Evolutionary conservation across 371 early-diverging fungal species (phyloP).

Genomic region (Saksenaea oblongispora): DNA sequence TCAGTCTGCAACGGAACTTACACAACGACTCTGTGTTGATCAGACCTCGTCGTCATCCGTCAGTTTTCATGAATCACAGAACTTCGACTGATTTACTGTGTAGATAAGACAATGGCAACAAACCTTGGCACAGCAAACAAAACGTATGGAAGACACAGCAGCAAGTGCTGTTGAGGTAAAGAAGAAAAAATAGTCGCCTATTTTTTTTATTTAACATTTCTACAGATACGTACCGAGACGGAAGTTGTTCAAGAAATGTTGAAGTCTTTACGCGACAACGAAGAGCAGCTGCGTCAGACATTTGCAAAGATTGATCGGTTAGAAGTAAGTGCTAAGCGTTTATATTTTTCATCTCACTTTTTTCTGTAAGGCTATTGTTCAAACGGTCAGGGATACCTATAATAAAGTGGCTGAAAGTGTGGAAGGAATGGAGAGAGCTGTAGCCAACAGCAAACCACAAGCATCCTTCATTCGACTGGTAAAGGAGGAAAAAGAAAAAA

Average conservation of each 20-base stretch:
- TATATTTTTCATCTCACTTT: not conserved
- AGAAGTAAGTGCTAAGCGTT: constrained; percentile 23
- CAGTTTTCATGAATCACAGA: not conserved
- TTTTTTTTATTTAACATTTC: no score
- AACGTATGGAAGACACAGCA: constrained; percentile 25
- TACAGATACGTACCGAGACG: constrained; percentile 26
- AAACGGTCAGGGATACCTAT: constrained; percentile 36
- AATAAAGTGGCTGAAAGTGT: constrained; percentile 38
- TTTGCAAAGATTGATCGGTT: constrained; percentile 44
- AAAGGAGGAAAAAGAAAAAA: no score
- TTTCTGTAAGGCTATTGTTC: constrained; percentile 18
- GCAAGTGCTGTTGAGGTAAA: constrained; percentile 23
- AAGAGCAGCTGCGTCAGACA: constrained; percentile 18
- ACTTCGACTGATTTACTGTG: not conserved
- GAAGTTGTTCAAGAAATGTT: constrained; percentile 8
- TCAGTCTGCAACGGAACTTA: constrained; percentile 20
- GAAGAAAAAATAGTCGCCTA: not conserved
- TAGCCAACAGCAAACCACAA: constrained; percentile 24
- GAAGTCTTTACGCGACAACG: constrained; percentile 18
- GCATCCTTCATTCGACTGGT: constrained; percentile 23
- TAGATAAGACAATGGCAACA: constrained; percentile 22
- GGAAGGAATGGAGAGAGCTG: constrained; percentile 37
- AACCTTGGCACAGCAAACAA: constrained; percentile 11
- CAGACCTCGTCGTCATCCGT: constrained; percentile 14
- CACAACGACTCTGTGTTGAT: constrained; percentile 22